Evolutionary conservation across 352 stramenopile genomes (phyloP), one percentile per base, ranked within the genome.

Genomic region (Phytopythium chamaehyphon): DNA sequence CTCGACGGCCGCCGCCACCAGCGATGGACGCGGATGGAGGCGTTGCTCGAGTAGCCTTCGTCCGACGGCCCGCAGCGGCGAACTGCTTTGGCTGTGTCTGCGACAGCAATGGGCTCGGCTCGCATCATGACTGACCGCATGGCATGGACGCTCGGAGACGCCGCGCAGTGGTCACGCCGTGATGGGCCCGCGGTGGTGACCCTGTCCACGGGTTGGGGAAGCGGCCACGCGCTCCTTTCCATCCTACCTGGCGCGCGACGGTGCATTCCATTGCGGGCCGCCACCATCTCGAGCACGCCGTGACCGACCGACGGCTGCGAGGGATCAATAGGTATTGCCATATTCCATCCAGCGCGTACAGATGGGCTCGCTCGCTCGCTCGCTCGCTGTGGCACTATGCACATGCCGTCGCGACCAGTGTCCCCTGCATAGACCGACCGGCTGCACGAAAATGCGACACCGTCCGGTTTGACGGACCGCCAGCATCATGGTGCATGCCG

Each of bases 31-130:
- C n/a, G n/a, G n/a, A n/a, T n/a, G n/a, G n/a, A n/a, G n/a, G n/a
- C n/a, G n/a, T n/a, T n/a, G n/a, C n/a, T n/a, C n/a, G n/a, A n/a
- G n/a, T n/a, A n/a, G n/a, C n/a, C 28, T 31, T 19, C 46, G 2
- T 31, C 26, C 14, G 55, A 74, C 37, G n/a, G n/a, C n/a, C n/a
- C 51, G 68, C 57, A 70, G 68, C 40, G 68, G 64, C 6, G 64
- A 77, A 40, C 61, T 77, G 21, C 36, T 77, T 5, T 60, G 61
- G 18, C 49, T 77, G 44, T 77, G 68, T 35, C 69, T 65, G 44
- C 64, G 61, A 3, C 48, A 67, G 42, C 64, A 77, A 64, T 74
- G 61, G 68, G 22, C n/a, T n/a, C n/a, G n/a, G n/a, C n/a, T n/a
- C n/a, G n/a, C n/a, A n/a, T n/a, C n/a, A n/a, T n/a, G n/a, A n/a